These are phyloP conservation scores for Teratosphaeria viscida DNA, from an alignment of 2,329 filamentous ascomycete species.

Conservation along the genomic window DNA sequence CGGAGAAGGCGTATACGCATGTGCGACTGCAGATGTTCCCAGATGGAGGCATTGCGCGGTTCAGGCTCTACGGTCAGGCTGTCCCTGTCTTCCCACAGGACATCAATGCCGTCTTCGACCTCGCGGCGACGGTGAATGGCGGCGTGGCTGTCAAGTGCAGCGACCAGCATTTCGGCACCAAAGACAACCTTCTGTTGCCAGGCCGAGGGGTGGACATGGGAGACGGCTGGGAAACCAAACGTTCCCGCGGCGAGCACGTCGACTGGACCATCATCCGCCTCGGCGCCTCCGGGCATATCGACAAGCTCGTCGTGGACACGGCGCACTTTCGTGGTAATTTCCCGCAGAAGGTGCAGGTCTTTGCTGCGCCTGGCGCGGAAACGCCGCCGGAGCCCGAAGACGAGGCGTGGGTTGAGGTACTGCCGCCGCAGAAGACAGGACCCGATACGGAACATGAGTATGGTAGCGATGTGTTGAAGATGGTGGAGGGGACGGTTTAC, in stretches of 20 bases:
- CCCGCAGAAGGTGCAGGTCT: constrained; percentile 62
- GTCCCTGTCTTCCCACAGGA: constrained; percentile 65
- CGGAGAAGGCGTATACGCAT: constrained; percentile 63
- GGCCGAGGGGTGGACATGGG: constrained; percentile 76
- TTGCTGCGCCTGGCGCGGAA: constrained; percentile 44
- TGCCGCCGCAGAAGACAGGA: constrained; percentile 56
- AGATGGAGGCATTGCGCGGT: constrained; percentile 72
- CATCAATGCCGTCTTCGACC: constrained; percentile 56
- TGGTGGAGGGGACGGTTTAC: constrained; percentile 48
- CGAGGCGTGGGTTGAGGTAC: constrained; percentile 54
- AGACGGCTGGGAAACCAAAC: constrained; percentile 77
- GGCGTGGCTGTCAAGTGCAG: constrained; percentile 65
- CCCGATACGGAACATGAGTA: constrained; percentile 66
- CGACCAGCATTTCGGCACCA: constrained; percentile 76
- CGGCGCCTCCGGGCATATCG: constrained; percentile 54
- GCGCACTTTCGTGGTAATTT: constrained; percentile 79
- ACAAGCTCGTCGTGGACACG: constrained; percentile 64
- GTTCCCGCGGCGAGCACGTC: constrained; percentile 61
- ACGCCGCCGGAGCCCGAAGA: constrained; percentile 47
- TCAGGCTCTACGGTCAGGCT: constrained; percentile 65
- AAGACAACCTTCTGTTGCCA: constrained; percentile 69
- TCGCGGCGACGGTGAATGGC: constrained; percentile 69
- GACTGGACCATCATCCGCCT: constrained; percentile 75
- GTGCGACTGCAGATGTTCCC: constrained; percentile 76
- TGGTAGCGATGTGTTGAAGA: constrained; percentile 28